Conservation (phyloP, 768 basidiomycete genomes). For the Tephrocybe sp. region DNA sequence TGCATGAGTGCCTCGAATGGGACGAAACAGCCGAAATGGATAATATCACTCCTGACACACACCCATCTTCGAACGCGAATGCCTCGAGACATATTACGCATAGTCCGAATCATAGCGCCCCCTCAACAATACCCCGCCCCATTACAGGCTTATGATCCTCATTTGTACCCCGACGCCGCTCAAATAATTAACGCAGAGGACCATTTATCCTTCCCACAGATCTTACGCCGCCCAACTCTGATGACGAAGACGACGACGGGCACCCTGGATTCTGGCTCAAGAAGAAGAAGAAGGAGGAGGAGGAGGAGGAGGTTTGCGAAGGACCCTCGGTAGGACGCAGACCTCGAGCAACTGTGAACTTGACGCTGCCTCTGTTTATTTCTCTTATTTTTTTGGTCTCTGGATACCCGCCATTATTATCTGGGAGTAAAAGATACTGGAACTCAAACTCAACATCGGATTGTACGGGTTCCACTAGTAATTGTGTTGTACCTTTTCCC, state of each 20-base stretch:
- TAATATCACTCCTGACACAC: no score
- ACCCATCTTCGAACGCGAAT: no score
- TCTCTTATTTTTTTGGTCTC: not conserved
- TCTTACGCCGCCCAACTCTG: slow-evolving; percentile 9
- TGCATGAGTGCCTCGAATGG: no score
- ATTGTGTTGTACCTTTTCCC: not conserved
- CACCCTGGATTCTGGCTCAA: slow-evolving; percentile 9
- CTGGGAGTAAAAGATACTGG: not conserved
- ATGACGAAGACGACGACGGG: slow-evolving; percentile 17
- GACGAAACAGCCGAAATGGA: no score
- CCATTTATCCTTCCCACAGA: slow-evolving; percentile 13
- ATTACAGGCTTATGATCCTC: slow-evolving; percentile 30
- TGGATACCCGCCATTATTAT: not conserved
- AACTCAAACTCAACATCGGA: no score
- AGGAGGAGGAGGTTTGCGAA: slow-evolving; percentile 19
- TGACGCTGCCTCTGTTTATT: not conserved
- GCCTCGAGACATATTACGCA: no score
- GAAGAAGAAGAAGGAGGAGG: slow-evolving; percentile 16
- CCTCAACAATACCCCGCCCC: slow-evolving; percentile 36
- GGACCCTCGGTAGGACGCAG: slow-evolving; percentile 29
- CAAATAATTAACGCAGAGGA: slow-evolving; percentile 22
- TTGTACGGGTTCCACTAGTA: no score
- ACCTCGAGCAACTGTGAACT: slow-evolving; percentile 27
- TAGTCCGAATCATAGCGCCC: no score
- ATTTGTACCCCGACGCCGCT: slow-evolving; percentile 34